Evolutionary conservation across 768 basidiomycete genomes (phyloP).

Genomic region (Nevesoporus exiguus): DNA sequence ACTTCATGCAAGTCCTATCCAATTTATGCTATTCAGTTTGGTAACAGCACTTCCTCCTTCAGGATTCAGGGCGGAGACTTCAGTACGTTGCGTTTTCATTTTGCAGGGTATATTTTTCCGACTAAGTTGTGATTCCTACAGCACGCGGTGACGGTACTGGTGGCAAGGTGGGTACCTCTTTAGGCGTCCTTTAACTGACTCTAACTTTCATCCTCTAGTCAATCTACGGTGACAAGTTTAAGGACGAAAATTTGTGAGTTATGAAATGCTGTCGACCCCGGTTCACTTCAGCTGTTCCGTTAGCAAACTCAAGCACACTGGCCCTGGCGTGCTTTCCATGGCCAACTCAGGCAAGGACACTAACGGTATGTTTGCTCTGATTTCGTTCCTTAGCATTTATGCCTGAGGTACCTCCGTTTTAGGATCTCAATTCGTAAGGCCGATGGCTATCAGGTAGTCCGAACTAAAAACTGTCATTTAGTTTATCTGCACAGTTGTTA

Average conservation of each 20-base stretch:
- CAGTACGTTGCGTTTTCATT: conserved; percentile 50
- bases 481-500: conserved; percentile 91
- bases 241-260: conserved; percentile 92
- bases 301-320: conserved; percentile 95
- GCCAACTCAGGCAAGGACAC: conserved; percentile 92
- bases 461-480: conserved; percentile 29
- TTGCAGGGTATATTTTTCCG: not conserved
- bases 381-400: not conserved
- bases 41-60: conserved; percentile 4
- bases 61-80: conserved; percentile 99
- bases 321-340: conserved; percentile 87
- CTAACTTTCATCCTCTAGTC: conserved; percentile 44
- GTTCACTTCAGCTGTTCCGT: not conserved
- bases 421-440: conserved; percentile 85
- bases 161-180: conserved; percentile 59
- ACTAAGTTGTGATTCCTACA: conserved; percentile 29
- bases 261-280: not conserved
- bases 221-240: conserved; percentile 87
- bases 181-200: not conserved
- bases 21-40: not conserved
- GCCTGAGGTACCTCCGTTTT: conserved; percentile 4
- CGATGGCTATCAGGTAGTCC: not conserved
- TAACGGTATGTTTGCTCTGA: conserved; percentile 56
- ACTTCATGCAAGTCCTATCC: conserved; percentile 68
- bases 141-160: conserved; percentile 87